phyloP scores from a whole-genome alignment of 495 filamentous ascomycete genomes.

The Ramalina intermedia region DNA sequence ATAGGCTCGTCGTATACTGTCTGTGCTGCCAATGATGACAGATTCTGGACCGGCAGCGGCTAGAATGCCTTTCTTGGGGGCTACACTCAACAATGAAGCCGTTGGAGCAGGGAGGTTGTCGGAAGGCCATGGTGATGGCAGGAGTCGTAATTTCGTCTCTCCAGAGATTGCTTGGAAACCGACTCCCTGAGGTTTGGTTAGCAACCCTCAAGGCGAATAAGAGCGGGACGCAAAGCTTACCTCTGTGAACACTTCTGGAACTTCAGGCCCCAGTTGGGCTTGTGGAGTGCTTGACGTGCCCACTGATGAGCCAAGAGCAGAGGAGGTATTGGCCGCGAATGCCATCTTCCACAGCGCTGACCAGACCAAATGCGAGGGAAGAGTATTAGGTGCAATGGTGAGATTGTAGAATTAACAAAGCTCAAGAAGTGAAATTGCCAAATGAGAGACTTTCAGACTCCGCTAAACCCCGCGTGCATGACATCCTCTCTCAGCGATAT shows the following conservation, averaged over 20 bases:
- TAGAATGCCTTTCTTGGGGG: slow-evolving; percentile 63
- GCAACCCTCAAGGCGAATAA: neutral
- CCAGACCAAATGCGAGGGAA: neutral
- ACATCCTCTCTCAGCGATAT: too few relatives aligned
- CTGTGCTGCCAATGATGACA: slow-evolving; percentile 62
- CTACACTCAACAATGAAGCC: slow-evolving; percentile 73
- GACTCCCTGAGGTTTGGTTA: slow-evolving; percentile 39
- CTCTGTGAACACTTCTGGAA: slow-evolving; percentile 47
- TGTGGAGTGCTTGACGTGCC: slow-evolving; percentile 6
- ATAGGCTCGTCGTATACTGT: slow-evolving; percentile 64
- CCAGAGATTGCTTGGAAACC: slow-evolving; percentile 69
- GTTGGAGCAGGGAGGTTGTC: slow-evolving; percentile 61
- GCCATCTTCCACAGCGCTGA: slow-evolving; percentile 37
- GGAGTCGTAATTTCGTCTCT: slow-evolving; percentile 65
- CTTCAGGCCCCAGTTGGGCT: slow-evolving; percentile 37
- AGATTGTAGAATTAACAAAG: too few relatives aligned
- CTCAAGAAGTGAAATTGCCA: too few relatives aligned
- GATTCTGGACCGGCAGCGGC: slow-evolving; percentile 76
- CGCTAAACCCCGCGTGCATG: too few relatives aligned
- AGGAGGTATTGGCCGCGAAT: slow-evolving; percentile 39
- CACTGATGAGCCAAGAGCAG: slow-evolving; percentile 18
- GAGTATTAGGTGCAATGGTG: too few relatives aligned
- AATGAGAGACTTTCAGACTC: too few relatives aligned
- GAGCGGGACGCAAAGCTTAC: slow-evolving; percentile 14
- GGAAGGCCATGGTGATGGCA: slow-evolving; percentile 66